Evolutionary conservation across 306 rosid genomes (phyloP).

Genomic region (Begonia masoniana): DNA sequence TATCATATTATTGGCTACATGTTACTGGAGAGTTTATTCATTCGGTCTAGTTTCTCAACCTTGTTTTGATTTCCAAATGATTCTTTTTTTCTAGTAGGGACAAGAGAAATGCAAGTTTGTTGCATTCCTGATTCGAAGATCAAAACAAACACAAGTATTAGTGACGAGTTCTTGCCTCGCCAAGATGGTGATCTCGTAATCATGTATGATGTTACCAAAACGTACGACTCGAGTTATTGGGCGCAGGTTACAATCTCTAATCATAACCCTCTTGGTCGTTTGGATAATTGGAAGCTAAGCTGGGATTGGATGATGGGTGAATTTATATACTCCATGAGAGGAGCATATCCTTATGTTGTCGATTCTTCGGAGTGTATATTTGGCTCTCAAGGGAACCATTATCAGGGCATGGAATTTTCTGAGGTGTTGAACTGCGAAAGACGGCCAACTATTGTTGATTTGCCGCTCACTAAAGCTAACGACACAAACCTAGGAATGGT

Average conservation of each 20-base stretch:
- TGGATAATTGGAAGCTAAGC: constrained; percentile 80
- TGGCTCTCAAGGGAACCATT: constrained; percentile 48
- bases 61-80: too few relatives aligned
- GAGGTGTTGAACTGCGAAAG: constrained; percentile 64
- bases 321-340: constrained; percentile 66
- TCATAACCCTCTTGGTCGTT: constrained; percentile 87
- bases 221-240: constrained; percentile 53
- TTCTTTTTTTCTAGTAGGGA: too few relatives aligned
- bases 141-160: constrained; percentile 41
- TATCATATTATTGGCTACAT: too few relatives aligned
- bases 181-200: constrained; percentile 80
- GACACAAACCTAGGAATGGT: constrained; percentile 50
- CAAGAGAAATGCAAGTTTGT: constrained; percentile 39
- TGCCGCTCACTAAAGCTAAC: constrained; percentile 68
- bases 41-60: too few relatives aligned
- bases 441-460: constrained; percentile 76
- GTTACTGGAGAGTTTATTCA: too few relatives aligned
- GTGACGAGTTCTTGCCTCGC: constrained; percentile 49
- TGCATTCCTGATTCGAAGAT: constrained; percentile 38
- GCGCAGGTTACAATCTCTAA: constrained; percentile 73
- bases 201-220: constrained; percentile 75
- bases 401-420: constrained; percentile 45
- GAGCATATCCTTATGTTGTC: constrained; percentile 73
- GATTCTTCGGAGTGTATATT: constrained; percentile 79
- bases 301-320: constrained; percentile 95